These are phyloP conservation scores for Phytophthora nicotianae DNA, from an alignment of 352 stramenopile genomes.

Conservation along the genomic window DNA sequence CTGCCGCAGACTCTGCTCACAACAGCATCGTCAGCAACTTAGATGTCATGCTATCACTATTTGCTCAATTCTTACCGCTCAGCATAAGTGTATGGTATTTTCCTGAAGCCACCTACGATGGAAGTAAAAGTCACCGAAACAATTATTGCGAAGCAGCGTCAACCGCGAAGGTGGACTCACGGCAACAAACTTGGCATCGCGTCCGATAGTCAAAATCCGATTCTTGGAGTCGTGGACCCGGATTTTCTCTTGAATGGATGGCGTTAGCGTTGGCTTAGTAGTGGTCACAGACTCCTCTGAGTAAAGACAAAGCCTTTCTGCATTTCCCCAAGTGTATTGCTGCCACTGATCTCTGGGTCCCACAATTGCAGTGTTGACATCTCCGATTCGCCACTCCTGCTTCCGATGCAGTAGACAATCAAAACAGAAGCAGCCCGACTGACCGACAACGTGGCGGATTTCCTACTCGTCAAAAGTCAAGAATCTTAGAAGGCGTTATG, in stretches of 20 bases:
- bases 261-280: conserved; percentile 39
- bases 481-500: background rate
- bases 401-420: conserved; percentile 74
- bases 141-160: background rate
- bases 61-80: conserved; percentile 41
- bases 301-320: conserved; percentile 55
- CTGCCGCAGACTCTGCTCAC: conserved; percentile 57
- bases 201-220: conserved; percentile 48
- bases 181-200: conserved; percentile 70
- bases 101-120: conserved; percentile 59
- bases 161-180: conserved; percentile 27
- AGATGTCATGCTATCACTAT: background rate
- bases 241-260: conserved; percentile 57
- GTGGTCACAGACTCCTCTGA: conserved; percentile 9
- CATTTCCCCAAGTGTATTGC: conserved; percentile 68
- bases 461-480: conserved; percentile 27
- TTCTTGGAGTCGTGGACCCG: conserved; percentile 45
- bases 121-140: background rate
- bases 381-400: conserved; percentile 79
- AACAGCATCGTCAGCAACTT: conserved; percentile 3
- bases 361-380: conserved; percentile 67
- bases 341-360: conserved; percentile 70
- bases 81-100: conserved; percentile 82
- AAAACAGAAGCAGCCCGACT: conserved; percentile 78
- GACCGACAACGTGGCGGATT: conserved; percentile 56